Evolutionary conservation across 768 basidiomycete species (phyloP).

Genomic region (Goffeauzyma gilvescens): DNA sequence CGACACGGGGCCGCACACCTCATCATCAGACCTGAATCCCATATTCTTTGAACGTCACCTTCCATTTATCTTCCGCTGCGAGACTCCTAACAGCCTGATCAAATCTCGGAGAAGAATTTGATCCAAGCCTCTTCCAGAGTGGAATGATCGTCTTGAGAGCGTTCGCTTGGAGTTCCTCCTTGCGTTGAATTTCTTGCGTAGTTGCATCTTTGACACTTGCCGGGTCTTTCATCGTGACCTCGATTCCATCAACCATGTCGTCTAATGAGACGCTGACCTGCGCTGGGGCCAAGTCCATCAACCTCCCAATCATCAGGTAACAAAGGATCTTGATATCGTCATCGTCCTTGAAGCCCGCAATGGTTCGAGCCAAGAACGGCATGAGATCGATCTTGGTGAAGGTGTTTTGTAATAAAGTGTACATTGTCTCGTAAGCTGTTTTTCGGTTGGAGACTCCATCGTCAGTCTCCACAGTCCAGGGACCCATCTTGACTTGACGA

Average conservation of each 20-base stretch:
- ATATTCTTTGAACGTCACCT: constrained; percentile 3
- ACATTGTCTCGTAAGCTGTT: constrained; percentile 93
- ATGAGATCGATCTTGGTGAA: constrained; percentile 69
- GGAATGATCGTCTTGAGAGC: constrained; percentile 73
- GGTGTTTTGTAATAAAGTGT: constrained; percentile 86
- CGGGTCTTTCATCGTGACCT: constrained; percentile 63
- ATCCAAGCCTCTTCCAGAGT: constrained; percentile 51
- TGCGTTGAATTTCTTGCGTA: constrained; percentile 77
- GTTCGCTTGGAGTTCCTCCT: constrained; percentile 72
- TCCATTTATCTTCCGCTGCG: constrained; percentile 20
- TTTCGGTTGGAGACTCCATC: constrained; percentile 91
- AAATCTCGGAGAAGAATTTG: constrained; percentile 51
- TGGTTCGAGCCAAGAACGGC: constrained; percentile 60
- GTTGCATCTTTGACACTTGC: constrained; percentile 79
- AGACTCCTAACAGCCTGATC: constrained; percentile 53
- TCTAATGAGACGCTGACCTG: constrained; percentile 39
- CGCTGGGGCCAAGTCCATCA: constrained; percentile 67
- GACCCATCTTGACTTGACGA: constrained; percentile 25
- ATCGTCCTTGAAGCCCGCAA: constrained; percentile 67
- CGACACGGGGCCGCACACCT: too few relatives aligned
- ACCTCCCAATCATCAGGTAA: constrained; percentile 83
- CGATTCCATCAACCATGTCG: constrained; percentile 47
- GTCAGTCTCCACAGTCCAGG: constrained; percentile 50
- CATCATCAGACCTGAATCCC: too few relatives aligned
- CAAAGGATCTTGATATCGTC: constrained; percentile 95